phyloP scores from a whole-genome alignment of 2,329 filamentous ascomycete genomes.

The Teratosphaeria viscida region DNA sequence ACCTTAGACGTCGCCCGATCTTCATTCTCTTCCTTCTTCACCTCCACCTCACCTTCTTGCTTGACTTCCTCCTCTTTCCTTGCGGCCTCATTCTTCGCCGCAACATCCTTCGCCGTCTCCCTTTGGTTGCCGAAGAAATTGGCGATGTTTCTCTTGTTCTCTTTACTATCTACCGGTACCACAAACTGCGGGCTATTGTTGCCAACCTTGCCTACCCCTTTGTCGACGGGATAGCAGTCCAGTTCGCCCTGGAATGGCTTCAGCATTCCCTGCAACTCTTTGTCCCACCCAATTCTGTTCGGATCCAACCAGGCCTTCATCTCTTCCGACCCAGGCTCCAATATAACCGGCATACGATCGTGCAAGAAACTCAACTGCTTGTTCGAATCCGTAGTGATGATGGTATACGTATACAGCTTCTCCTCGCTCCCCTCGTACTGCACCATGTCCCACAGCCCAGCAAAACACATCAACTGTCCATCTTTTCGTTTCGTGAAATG shows the following conservation, averaged over 20 bases:
- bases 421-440: constrained; percentile 61
- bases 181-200: constrained; percentile 81
- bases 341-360: constrained; percentile 88
- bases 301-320: constrained; percentile 74
- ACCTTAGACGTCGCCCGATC: constrained; percentile 33
- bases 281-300: constrained; percentile 58
- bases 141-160: constrained; percentile 87
- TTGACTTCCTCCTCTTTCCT: constrained; percentile 21
- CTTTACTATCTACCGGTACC: constrained; percentile 68
- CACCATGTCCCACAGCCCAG: constrained; percentile 85
- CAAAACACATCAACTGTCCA: constrained; percentile 75
- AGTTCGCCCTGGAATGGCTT: constrained; percentile 69
- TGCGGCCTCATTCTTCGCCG: constrained; percentile 25
- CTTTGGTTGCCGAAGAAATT: constrained; percentile 71
- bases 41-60: constrained; percentile 20
- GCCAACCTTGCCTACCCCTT: constrained; percentile 88
- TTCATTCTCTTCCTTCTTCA: constrained; percentile 32
- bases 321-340: constrained; percentile 63
- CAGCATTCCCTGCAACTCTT: constrained; percentile 67
- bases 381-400: constrained; percentile 86
- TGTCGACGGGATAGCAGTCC: constrained; percentile 74
- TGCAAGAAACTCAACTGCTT: constrained; percentile 77
- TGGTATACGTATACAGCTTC: constrained; percentile 77
- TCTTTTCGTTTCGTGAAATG: constrained; percentile 77
- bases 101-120: constrained; percentile 26